phyloP scores from a whole-genome alignment of 306 rosid species.

The Canavalia gladiata region DNA sequence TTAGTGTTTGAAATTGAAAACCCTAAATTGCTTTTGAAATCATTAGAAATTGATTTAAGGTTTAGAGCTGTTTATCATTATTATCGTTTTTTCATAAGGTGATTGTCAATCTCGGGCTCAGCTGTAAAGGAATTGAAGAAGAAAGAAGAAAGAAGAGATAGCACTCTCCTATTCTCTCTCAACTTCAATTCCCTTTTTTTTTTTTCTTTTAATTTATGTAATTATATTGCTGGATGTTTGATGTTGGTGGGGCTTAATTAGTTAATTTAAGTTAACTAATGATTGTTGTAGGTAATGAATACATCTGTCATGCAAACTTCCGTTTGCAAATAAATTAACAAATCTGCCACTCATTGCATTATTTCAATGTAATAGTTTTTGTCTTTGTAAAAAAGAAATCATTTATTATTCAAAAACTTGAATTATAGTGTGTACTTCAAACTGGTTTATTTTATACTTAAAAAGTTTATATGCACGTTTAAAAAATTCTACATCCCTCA shows the following conservation, averaged over 20 bases:
- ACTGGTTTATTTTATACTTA: not conserved
- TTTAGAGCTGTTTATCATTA: conserved; percentile 37
- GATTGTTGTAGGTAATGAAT: not conserved
- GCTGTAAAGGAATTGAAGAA: conserved; percentile 28
- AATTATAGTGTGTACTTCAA: not conserved
- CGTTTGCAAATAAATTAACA: not conserved
- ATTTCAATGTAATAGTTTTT: not conserved
- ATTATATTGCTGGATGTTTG: not conserved
- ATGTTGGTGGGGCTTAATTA: conserved; percentile 1
- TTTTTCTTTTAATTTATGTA: not conserved
- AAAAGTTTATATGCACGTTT: not conserved
- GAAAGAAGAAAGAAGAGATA: not conserved
- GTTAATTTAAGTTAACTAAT: conserved; percentile 24
- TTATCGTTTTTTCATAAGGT: not conserved
- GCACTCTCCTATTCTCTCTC: not conserved
- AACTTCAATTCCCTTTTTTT: not conserved
- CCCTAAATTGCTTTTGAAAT: conserved; percentile 29
- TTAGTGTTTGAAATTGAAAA: conserved; percentile 34
- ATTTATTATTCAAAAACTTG: not conserved
- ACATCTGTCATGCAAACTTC: not conserved
- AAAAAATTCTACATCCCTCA: not conserved
- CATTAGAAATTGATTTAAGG: conserved; percentile 41
- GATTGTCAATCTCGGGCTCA: conserved; percentile 3
- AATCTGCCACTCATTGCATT: not conserved
- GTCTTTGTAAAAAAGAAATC: not conserved